Evolutionary conservation across 2,329 filamentous ascomycete species (phyloP).

Genomic region (Diaporthe nobilis): DNA sequence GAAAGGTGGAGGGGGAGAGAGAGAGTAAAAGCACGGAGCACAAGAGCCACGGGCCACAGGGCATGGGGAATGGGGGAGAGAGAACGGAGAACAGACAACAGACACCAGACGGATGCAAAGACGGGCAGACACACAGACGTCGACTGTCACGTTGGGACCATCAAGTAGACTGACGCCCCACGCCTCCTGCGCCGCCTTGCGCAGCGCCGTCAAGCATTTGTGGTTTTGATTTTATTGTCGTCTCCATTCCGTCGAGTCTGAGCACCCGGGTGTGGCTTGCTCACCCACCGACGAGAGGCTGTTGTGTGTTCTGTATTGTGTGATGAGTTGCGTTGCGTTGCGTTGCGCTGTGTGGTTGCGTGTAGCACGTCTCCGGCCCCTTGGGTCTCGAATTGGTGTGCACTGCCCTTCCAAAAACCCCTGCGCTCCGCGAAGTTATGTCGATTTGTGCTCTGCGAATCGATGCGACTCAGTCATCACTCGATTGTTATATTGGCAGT

Average conservation of each 20-base stretch:
- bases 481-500: constrained; percentile 30
- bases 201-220: constrained; percentile 13
- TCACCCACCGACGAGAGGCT: constrained; percentile 4
- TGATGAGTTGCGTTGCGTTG: not conserved
- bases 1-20: not conserved
- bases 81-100: not conserved
- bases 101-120: not conserved
- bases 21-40: not conserved
- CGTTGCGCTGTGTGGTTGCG: not conserved
- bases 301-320: constrained; percentile 10
- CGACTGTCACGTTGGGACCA: constrained; percentile 15
- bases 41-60: not conserved
- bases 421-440: not conserved
- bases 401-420: not conserved
- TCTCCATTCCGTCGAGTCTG: constrained; percentile 9
- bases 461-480: constrained; percentile 21
- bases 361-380: constrained; percentile 10
- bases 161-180: constrained; percentile 22
- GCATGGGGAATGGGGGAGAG: not conserved
- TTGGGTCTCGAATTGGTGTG: constrained; percentile 20
- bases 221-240: constrained; percentile 29
- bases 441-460: not conserved
- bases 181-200: constrained; percentile 22
- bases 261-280: constrained; percentile 35
- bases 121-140: constrained; percentile 20